Base-by-base conservation (phyloP, 2,329 filamentous ascomycete species). In the Zasmidium citrigriseum region DNA sequence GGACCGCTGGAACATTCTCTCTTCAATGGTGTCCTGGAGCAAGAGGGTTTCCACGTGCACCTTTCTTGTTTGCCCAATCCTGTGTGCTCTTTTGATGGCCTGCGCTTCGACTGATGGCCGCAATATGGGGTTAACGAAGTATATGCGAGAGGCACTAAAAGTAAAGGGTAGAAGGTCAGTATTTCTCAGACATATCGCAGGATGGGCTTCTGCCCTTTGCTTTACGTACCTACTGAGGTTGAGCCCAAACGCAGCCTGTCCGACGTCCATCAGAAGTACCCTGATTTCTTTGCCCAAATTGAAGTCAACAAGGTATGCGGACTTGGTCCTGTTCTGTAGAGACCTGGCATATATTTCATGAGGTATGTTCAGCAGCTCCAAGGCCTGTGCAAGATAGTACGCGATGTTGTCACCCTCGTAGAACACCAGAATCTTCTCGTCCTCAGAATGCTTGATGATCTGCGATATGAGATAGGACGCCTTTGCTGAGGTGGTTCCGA, bases 361-460 rank as follows among this genome's bases (percentile, higher is more conserved):
- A 29, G 84, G 80, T 49, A 88, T 75, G 9, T 84, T 80, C 1
- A 88, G 74, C 27, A 93, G 81, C 64, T 97, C 93, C 0, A 98
- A 81, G 25, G 89, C 86, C 69, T 92, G 87, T 0, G 91, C 89
- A 41, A 97, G 83, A 75, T 96, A 96, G 73, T 85, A 96, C 1
- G 91, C 93, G 1, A 89, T 83, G 66, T 96, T 93, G 60, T 95
- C 89, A 27, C 89, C 89, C 60, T 96, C 91, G 72, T 96, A 97
- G 73, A 98, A 98, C 10, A 97, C 83, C 53, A 97, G 85, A 2
- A 96, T 95, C 73, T 97, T 96, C 68, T 96, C 92, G 0, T 82
- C 76, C 1, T 80, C 74, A 54, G 95, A 85, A 61, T 93, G 80
- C 53, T 83, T 78, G 4, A 87, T 73, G 12, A 97, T 86, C 27